phyloP scores from a whole-genome alignment of 495 filamentous ascomycete genomes.

The Tuber borchii region DNA sequence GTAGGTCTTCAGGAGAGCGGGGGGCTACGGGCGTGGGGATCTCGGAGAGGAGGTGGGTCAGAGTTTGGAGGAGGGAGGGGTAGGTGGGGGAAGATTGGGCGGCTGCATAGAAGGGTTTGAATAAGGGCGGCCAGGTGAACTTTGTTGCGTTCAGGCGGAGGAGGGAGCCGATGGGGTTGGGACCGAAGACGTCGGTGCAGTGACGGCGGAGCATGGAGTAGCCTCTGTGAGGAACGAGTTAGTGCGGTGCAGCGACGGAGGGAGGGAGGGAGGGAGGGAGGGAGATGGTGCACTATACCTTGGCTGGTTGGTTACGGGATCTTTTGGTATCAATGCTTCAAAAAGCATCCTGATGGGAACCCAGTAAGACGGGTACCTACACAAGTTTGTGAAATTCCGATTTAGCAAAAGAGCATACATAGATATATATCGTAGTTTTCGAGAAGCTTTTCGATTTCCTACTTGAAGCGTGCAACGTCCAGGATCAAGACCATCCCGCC shows the following conservation, averaged over 20 bases:
- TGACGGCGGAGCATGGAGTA: slow-evolving; percentile 34
- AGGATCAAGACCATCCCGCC: slow-evolving; percentile 40
- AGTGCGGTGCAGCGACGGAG: not conserved
- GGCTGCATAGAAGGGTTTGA: slow-evolving; percentile 13
- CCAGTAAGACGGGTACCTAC: slow-evolving; percentile 39
- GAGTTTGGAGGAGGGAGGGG: slow-evolving; percentile 8
- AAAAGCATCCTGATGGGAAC: slow-evolving; percentile 36
- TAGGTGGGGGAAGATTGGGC: slow-evolving; percentile 7
- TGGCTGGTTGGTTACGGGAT: slow-evolving; percentile 33
- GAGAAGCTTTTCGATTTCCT: slow-evolving; percentile 7
- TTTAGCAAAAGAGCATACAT: not conserved
- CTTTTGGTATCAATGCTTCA: slow-evolving; percentile 31
- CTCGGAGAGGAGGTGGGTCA: slow-evolving; percentile 19
- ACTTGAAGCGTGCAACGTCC: slow-evolving; percentile 41
- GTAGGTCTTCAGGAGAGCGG: slow-evolving; percentile 11
- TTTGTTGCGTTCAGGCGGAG: slow-evolving; percentile 36
- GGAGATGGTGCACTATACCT: not conserved
- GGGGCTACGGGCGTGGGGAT: slow-evolving; percentile 21
- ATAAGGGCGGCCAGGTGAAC: slow-evolving; percentile 29
- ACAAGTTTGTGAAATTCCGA: slow-evolving; percentile 1
- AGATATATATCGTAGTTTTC: not conserved
- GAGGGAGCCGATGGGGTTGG: slow-evolving; percentile 17
- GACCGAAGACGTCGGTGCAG: not conserved
- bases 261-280: not conserved
- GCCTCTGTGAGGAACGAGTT: slow-evolving; percentile 15